Conservation (phyloP, 495 filamentous ascomycete species). For the Daldinia bambusicola region DNA sequence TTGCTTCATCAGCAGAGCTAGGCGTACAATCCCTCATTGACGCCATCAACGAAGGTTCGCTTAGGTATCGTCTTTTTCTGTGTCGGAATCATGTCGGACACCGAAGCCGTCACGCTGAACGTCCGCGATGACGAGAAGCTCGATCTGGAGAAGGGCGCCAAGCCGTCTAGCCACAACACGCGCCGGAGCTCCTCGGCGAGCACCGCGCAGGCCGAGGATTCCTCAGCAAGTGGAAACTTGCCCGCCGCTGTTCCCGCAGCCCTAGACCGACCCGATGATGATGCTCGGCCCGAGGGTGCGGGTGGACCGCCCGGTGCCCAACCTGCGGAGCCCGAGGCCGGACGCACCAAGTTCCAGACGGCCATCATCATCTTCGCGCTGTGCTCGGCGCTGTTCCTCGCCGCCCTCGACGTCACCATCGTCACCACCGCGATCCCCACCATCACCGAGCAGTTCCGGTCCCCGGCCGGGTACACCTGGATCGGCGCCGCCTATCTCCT, state of each 20-base stretch:
- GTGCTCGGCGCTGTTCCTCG: conserved; percentile 63
- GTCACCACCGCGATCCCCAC: conserved; percentile 61
- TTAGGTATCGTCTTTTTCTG: not conserved
- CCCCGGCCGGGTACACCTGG: conserved; percentile 77
- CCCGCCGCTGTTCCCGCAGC: not conserved
- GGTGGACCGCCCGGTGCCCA: conserved; percentile 15
- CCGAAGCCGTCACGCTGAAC: conserved; percentile 30
- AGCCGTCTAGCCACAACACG: conserved; percentile 16
- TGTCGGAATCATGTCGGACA: conserved; percentile 33
- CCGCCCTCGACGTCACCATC: conserved; percentile 63
- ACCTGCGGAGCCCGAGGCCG: conserved; percentile 44
- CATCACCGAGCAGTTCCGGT: conserved; percentile 70
- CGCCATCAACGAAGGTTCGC: conserved; percentile 9
- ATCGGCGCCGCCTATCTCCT: conserved; percentile 74
- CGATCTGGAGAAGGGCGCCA: conserved; percentile 31
- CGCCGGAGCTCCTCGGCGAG: conserved; percentile 31
- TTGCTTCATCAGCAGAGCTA: conserved; percentile 2
- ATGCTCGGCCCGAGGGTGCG: conserved; percentile 3
- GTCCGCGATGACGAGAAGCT: conserved; percentile 40
- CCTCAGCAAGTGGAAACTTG: conserved; percentile 3
- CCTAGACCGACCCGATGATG: not conserved
- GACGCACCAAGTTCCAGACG: conserved; percentile 51
- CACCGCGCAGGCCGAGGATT: conserved; percentile 26
- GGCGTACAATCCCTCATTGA: conserved; percentile 15
- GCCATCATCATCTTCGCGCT: conserved; percentile 56